Evolutionary conservation across 2,329 filamentous ascomycete species (phyloP), one percentile per base, ranked within the genome.

Genomic region (Colletotrichum endophyticum): DNA sequence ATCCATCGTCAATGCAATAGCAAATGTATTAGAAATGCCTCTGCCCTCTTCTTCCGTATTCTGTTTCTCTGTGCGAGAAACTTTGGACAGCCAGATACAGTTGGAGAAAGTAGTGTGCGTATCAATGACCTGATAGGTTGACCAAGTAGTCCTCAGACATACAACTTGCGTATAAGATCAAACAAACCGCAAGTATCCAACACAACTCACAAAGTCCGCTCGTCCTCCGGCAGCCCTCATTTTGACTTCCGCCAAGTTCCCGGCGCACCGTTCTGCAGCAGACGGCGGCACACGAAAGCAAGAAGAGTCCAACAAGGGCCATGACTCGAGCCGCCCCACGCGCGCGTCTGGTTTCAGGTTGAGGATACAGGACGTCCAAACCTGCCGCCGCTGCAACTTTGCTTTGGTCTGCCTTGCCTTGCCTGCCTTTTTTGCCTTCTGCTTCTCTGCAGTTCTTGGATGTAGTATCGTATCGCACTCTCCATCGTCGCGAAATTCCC

Each of bases 321-420:
- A 62, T 70, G 68, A 70, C 68, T 70, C 68, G 68, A 53, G 32
- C 56, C 57, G 57, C 68, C 68, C 68, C 57, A 63, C 68, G 57
- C 68, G 68, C 57, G 68, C 57, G 56, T 70, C 68, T 70, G 68
- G 68, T 70, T 70, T 70, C 68, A 70, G 68, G 68, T 70, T 22
- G 25, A 53, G 11, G 44, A 22, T 53, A 22, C 39, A 44, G 36
- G 16, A 44, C 36, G 8, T 44, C 8, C 36, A 49, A 49, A 49
- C 39, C 39, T n/a, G n/a, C 34, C 34, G 16, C 25, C n/a, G 19
- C 12, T 53, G 44, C 44, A 4, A 53, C 15, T 28, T 27, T n/a
- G 12, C 22, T 36, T 39, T 25, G 27, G 11, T 67, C 56, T 44
- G 11, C 44, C 3, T 22, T 49, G 2, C 44, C 44, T 22, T 53